Percentiles rank a stretch among this genome's conserved stretches.
Conservation (phyloP, 805 yeast species). For the Candida fluviatilis region DNA sequence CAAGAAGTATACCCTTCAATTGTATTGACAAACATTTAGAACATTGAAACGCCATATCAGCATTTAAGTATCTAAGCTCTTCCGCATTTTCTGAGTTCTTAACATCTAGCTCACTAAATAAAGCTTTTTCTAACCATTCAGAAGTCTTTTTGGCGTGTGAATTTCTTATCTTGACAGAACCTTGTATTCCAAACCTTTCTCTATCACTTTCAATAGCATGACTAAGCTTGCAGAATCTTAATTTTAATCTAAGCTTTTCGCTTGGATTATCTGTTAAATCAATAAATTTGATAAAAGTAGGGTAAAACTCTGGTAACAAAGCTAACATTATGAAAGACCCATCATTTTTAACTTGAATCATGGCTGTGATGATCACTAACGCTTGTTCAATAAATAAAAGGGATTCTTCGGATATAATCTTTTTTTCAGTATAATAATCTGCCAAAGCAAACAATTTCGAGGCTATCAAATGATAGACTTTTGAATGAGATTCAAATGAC, state of each 20-base stretch:
- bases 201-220: constrained; percentile 31
- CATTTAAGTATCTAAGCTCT: constrained; percentile 45
- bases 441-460: constrained; percentile 39
- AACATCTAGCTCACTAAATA: constrained; percentile 23
- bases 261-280: constrained; percentile 21
- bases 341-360: constrained; percentile 29
- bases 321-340: constrained; percentile 33
- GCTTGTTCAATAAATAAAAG: constrained; percentile 46
- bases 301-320: constrained; percentile 26
- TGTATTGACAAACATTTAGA: constrained; percentile 54
- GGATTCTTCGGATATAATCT: constrained; percentile 22
- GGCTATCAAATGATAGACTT: constrained; percentile 47
- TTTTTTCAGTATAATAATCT: constrained; percentile 26
- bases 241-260: constrained; percentile 34
- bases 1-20: constrained; percentile 54
- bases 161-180: constrained; percentile 48
- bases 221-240: constrained; percentile 40
- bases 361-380: constrained; percentile 41
- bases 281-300: constrained; percentile 24
- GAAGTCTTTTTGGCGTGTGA: constrained; percentile 41
- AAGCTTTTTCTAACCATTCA: constrained; percentile 54
- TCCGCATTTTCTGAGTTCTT: constrained; percentile 2
- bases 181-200: constrained; percentile 30
- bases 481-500: constrained; percentile 60
- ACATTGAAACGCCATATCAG: constrained; percentile 64